Percentiles rank a stretch among this genome's conserved stretches.
These are phyloP conservation scores for Penicillium angulare DNA, from an alignment of 495 filamentous ascomycete genomes.

Conservation along the genomic window DNA sequence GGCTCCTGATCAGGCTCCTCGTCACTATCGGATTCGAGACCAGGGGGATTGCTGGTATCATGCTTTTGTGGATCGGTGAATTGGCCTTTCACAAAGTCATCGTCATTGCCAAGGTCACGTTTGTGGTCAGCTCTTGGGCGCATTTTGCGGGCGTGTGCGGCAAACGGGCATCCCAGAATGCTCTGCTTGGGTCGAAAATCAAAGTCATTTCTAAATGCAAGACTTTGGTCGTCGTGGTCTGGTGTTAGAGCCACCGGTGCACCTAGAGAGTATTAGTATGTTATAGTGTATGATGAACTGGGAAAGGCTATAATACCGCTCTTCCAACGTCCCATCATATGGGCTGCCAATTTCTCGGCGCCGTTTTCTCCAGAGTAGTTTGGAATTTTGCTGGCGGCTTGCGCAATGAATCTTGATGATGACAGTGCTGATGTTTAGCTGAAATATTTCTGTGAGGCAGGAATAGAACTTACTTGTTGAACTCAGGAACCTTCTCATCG, in stretches of 20 bases:
- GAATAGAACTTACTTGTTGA: constrained; percentile 16
- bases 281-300: background rate
- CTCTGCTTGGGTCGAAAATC: constrained; percentile 20
- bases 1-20: background rate
- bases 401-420: constrained; percentile 12
- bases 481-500: constrained; percentile 32
- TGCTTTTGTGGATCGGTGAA: background rate
- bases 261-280: constrained; percentile 1
- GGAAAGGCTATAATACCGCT: constrained; percentile 19
- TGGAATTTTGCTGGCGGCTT: background rate
- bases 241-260: constrained; percentile 9
- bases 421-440: too few relatives aligned
- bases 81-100: background rate
- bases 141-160: constrained; percentile 38
- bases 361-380: constrained; percentile 6
- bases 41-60: background rate
- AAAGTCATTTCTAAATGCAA: constrained; percentile 24
- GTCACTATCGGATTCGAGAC: background rate
- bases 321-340: constrained; percentile 38
- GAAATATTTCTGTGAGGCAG: background rate
- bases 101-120: constrained; percentile 10
- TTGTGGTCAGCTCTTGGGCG: constrained; percentile 25
- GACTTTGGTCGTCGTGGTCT: background rate
- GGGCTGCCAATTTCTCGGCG: constrained; percentile 28
- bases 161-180: constrained; percentile 27